These are phyloP conservation scores for Chrysosphaeria jannelii DNA, from an alignment of 2,329 filamentous ascomycete genomes.

Conservation along the genomic window DNA sequence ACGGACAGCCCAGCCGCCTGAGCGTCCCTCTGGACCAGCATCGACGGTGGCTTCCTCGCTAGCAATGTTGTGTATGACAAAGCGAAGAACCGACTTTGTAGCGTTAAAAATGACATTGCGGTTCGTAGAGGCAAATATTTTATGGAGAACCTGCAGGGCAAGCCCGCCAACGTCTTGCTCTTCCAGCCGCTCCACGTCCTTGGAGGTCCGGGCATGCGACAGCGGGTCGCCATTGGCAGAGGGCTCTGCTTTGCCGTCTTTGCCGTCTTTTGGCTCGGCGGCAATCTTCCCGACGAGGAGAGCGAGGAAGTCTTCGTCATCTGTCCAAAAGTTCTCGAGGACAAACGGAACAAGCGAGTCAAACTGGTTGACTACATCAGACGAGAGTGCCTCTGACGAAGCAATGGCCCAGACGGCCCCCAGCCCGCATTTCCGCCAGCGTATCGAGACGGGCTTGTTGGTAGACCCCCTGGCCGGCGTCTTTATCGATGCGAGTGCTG, in stretches of 20 bases:
- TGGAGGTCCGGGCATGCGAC: constrained; percentile 50
- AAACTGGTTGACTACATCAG: constrained; percentile 47
- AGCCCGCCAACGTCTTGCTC: constrained; percentile 69
- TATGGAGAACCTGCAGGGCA: constrained; percentile 61
- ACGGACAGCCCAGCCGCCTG: constrained; percentile 46
- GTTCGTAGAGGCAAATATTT: constrained; percentile 60
- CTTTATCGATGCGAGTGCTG: constrained; percentile 42
- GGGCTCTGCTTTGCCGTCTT: constrained; percentile 28
- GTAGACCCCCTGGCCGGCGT: constrained; percentile 19
- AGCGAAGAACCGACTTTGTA: constrained; percentile 42
- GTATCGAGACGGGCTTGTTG: constrained; percentile 44
- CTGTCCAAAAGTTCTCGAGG: constrained; percentile 58
- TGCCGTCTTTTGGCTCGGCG: constrained; percentile 35
- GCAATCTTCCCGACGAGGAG: constrained; percentile 35
- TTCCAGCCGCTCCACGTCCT: constrained; percentile 65
- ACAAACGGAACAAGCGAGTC: constrained; percentile 57
- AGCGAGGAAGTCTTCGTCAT: constrained; percentile 37
- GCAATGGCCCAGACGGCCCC: constrained; percentile 59
- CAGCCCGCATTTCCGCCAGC: constrained; percentile 46
- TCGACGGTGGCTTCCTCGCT: constrained; percentile 22
- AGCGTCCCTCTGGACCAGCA: constrained; percentile 10
- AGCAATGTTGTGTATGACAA: constrained; percentile 30
- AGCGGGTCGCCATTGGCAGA: constrained; percentile 31
- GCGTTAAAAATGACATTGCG: constrained; percentile 53
- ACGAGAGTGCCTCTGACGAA: constrained; percentile 46